Evolutionary conservation across 169 alveolate species (phyloP), one percentile per base, ranked within the genome.

Genomic region (Plasmodium malariae): DNA sequence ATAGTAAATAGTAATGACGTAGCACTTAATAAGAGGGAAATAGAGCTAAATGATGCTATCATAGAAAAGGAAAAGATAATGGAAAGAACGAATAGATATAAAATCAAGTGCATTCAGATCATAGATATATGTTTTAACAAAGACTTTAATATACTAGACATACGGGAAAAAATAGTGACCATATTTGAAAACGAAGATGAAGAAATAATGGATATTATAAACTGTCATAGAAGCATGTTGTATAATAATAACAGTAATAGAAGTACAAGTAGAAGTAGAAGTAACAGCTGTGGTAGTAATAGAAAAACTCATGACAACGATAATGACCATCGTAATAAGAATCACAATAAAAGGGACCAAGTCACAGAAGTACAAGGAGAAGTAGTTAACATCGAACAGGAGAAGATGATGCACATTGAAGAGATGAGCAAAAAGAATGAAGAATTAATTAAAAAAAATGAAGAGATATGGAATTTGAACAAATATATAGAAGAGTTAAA

Each of bases 351-450:
- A 2, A 19, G 36, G 4, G 72, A 37, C 19, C 45, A 67, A 43
- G 32, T 60, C 2, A n/a, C 14, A 1, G 21, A 51, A 45, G 26
- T 67, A 17, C 71, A 67, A 21, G 83, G 67, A 3, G 90, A 80
- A 30, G 34, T 21, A 30, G 21, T 36, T 32, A 67, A 14, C 26
- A 19, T 68, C 21, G 85, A 80, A 2, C 71, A 67, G 32, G 90
- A 80, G 19, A 80, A 67, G 51, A 28, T 80, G n/a, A 37, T 54
- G 36, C 90, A 80, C 28, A 67, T 80, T 4, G 90, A 80, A 80
- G 90, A 80, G 67, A 80, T 80, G 83, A 80, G 90, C 59, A 80
- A 80, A 67, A 80, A 80, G 37, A 80, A 80, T 36, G 90, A 80
- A 49, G 90, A 80, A 37, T 59, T 80, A 12, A 80, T 80, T 1